Conservation (phyloP, 2,329 filamentous ascomycete genomes). For the Fusarium nurragi region DNA sequence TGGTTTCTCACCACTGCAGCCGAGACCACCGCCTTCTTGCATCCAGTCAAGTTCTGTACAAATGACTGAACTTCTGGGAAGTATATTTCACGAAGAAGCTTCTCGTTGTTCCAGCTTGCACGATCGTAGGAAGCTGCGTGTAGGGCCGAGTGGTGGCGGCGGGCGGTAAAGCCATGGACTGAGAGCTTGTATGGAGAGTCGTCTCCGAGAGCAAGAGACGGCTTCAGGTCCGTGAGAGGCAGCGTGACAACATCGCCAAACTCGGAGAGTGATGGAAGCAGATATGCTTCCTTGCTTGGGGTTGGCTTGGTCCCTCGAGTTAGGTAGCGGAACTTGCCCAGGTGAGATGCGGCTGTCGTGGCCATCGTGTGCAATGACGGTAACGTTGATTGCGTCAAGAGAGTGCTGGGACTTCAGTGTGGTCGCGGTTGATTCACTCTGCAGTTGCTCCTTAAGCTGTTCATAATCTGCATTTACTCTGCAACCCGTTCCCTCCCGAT, state of each 20-base stretch:
- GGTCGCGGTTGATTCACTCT: too few relatives aligned
- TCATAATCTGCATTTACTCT: neutral
- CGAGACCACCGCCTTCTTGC: conserved; percentile 1
- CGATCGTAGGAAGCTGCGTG: neutral
- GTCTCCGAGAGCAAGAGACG: neutral
- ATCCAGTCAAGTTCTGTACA: neutral
- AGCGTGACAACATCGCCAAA: neutral
- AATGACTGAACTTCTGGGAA: conserved; percentile 1
- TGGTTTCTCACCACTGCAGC: conserved; percentile 1
- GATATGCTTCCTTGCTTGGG: neutral
- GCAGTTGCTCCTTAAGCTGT: too few relatives aligned
- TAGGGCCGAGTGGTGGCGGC: neutral
- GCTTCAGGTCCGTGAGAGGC: conserved; percentile 1
- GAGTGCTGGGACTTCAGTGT: neutral
- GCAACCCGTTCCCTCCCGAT: neutral
- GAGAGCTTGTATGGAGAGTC: neutral
- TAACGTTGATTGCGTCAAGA: neutral
- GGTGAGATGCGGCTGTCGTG: neutral
- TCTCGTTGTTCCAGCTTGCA: conserved; percentile 2
- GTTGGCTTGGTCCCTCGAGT: neutral
- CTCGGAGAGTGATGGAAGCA: conserved; percentile 1
- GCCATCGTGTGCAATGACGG: neutral
- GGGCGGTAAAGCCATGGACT: neutral
- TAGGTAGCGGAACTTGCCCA: conserved; percentile 1
- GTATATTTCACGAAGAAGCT: neutral